Percentiles rank a stretch among this genome's conserved stretches.
Evolutionary conservation across 352 stramenopile species (phyloP).

Genomic region (Globisporangium paddicum): DNA sequence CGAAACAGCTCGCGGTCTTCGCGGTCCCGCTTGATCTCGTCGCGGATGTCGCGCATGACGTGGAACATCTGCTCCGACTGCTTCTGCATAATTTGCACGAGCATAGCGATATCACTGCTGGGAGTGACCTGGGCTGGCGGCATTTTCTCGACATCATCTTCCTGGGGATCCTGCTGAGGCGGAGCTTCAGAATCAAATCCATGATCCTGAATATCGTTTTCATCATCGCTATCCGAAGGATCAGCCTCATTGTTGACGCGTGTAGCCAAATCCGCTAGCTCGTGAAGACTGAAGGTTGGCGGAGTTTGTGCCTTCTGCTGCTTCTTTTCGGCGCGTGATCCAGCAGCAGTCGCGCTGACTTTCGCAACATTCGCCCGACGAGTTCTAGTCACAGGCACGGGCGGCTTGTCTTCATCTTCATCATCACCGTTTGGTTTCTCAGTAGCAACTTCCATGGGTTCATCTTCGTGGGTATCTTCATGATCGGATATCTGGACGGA

Average conservation of each 20-base stretch:
- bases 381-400: background rate
- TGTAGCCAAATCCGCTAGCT: slow-evolving; percentile 8
- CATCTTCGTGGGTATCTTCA: background rate
- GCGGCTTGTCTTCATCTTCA: background rate
- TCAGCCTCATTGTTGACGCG: slow-evolving; percentile 8
- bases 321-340: background rate
- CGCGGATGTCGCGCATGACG: slow-evolving; percentile 10
- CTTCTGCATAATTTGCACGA: slow-evolving; percentile 1
- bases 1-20: slow-evolving; percentile 5
- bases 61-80: slow-evolving; percentile 11
- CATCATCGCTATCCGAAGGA: background rate
- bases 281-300: slow-evolving; percentile 3
- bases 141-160: background rate
- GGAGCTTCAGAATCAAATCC: no score
- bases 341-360: background rate
- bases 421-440: background rate
- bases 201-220: background rate
- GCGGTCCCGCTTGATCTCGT: slow-evolving; percentile 9
- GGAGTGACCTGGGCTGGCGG: background rate
- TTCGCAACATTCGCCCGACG: background rate
- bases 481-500: background rate
- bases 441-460: background rate
- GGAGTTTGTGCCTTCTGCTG: background rate
- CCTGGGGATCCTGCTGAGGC: background rate
- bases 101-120: background rate